These are phyloP conservation scores for Morella rubra DNA, from an alignment of 306 rosid species.

Conservation along the genomic window DNA sequence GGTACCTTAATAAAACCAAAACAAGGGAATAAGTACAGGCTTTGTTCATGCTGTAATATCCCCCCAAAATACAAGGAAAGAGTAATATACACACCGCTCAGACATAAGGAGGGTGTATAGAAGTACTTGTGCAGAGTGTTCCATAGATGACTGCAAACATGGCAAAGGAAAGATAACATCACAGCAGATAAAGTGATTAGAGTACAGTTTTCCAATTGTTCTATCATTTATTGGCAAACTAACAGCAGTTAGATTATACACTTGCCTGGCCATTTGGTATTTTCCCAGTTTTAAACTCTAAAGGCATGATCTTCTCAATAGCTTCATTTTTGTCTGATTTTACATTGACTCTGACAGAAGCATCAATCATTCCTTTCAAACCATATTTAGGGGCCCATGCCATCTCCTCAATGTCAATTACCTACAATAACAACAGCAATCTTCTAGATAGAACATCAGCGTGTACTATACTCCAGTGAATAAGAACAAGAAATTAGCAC, in stretches of 20 bases:
- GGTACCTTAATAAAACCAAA: slow-evolving; percentile 54
- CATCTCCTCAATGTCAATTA: slow-evolving; percentile 94
- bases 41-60: background rate
- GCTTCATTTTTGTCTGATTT: slow-evolving; percentile 40
- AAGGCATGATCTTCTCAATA: slow-evolving; percentile 63
- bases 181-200: slow-evolving; percentile 7
- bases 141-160: slow-evolving; percentile 67
- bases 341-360: slow-evolving; percentile 73
- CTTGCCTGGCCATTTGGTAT: slow-evolving; percentile 71
- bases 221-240: slow-evolving; percentile 12
- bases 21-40: slow-evolving; percentile 13
- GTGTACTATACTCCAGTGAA: background rate
- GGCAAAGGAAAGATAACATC: slow-evolving; percentile 25
- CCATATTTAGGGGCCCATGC: slow-evolving; percentile 97
- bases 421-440: slow-evolving; percentile 48
- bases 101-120: slow-evolving; percentile 89
- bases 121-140: slow-evolving; percentile 90
- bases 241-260: slow-evolving; percentile 21
- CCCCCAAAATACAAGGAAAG: background rate
- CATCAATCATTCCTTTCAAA: slow-evolving; percentile 96
- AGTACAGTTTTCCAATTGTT: slow-evolving; percentile 8
- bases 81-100: slow-evolving; percentile 58
- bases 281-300: slow-evolving; percentile 94
- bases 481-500: background rate
- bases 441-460: slow-evolving; percentile 17